A percentile compares a stretch with the other conserved stretches of the same genome.
Conservation (phyloP, 2,329 filamentous ascomycete genomes). For the Apiospora phragmitis region DNA sequence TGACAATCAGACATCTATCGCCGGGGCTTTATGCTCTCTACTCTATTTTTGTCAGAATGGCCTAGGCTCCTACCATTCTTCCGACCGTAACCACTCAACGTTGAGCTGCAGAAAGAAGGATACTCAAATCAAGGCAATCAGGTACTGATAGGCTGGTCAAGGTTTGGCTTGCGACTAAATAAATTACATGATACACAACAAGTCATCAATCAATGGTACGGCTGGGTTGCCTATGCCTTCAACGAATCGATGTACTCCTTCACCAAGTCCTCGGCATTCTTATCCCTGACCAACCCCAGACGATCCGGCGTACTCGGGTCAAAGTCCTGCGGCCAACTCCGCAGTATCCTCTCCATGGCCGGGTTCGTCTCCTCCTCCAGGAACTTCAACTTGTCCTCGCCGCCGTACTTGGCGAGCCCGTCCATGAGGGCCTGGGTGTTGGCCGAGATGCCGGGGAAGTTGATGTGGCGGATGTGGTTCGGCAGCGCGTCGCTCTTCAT, state of each 20-base stretch:
- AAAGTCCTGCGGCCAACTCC: conserved; percentile 60
- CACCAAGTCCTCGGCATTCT: conserved; percentile 54
- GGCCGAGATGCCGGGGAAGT: conserved; percentile 58
- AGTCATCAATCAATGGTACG: not conserved
- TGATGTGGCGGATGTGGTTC: conserved; percentile 51
- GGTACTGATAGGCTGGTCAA: not conserved
- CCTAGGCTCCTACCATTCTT: not conserved
- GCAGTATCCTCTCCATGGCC: conserved; percentile 56
- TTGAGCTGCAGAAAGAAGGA: not conserved
- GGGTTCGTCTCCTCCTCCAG: conserved; percentile 56
- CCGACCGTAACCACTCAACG: no score
- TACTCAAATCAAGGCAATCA: no score
- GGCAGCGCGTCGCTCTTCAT: conserved; percentile 43
- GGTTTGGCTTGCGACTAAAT: not conserved
- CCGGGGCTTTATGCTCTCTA: no score
- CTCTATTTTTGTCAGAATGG: not conserved
- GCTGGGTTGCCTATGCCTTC: conserved; percentile 16
- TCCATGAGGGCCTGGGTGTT: conserved; percentile 63
- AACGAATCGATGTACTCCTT: conserved; percentile 52
- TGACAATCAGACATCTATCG: not conserved
- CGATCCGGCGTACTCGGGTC: conserved; percentile 51
- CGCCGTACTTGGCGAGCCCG: conserved; percentile 55
- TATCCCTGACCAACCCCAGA: conserved; percentile 53
- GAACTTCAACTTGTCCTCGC: conserved; percentile 52
- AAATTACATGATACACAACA: not conserved